Evolutionary conservation across 192 early-diverging fungal species (phyloP).

Genomic region (Backusella australiensis): DNA sequence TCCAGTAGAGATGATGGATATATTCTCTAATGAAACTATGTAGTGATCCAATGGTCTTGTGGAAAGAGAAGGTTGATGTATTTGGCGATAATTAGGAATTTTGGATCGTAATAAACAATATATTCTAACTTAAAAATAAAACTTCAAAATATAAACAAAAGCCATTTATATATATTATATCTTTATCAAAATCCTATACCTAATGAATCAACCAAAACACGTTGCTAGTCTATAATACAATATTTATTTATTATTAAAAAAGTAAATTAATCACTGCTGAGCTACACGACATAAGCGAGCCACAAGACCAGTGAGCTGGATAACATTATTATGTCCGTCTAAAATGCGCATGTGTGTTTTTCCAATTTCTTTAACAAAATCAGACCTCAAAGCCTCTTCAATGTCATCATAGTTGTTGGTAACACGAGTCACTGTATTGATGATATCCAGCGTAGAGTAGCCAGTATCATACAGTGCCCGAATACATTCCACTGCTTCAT

Average conservation of each 20-base stretch:
- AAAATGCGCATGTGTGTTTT: constrained; percentile 88
- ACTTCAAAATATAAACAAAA: too few species aligned
- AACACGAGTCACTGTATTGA: constrained; percentile 90
- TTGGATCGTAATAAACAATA: neutral
- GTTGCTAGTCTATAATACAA: neutral
- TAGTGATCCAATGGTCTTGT: neutral
- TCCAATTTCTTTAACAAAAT: constrained; percentile 92
- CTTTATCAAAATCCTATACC: too few species aligned
- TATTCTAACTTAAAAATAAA: neutral
- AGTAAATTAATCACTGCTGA: neutral
- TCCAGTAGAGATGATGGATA: neutral
- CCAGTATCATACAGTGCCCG: constrained; percentile 78
- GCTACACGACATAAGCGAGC: constrained; percentile 58
- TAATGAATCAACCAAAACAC: neutral
- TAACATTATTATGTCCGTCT: constrained; percentile 78
- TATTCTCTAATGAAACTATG: neutral
- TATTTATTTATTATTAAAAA: neutral
- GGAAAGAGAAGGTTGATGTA: neutral
- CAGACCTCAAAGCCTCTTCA: constrained; percentile 79
- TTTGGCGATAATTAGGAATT: constrained; percentile 17
- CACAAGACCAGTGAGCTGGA: constrained; percentile 87
- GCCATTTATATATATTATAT: too few species aligned
- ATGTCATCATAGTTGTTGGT: constrained; percentile 74
- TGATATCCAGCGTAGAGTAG: constrained; percentile 87
- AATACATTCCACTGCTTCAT: constrained; percentile 68